phyloP scores from a whole-genome alignment of 1,284 basidiomycete species.

The Coniophora puteana region DNA sequence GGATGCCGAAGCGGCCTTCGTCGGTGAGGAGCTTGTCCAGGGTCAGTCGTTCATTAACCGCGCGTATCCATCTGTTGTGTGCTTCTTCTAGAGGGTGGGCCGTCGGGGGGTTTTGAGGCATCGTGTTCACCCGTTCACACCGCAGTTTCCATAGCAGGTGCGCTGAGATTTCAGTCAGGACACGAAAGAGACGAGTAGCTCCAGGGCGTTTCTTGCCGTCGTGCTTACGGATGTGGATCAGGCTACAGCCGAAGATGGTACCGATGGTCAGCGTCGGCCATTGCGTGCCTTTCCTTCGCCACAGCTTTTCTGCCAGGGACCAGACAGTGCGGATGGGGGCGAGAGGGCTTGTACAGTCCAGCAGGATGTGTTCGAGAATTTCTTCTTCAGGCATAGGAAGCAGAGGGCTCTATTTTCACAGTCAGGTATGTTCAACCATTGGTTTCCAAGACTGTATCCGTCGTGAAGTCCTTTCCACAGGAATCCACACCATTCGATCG shows the following conservation, averaged over 20 bases:
- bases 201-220: conserved; percentile 4
- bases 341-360: conserved; percentile 10
- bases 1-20: not conserved
- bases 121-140: conserved; percentile 8
- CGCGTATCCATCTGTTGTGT: conserved; percentile 3
- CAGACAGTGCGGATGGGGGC: conserved; percentile 11
- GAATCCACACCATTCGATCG: conserved; percentile 6
- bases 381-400: conserved; percentile 5
- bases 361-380: conserved; percentile 19
- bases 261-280: conserved; percentile 9
- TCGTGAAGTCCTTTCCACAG: conserved; percentile 10
- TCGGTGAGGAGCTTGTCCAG: not conserved
- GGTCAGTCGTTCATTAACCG: conserved; percentile 1
- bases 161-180: conserved; percentile 14
- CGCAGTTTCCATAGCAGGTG: conserved; percentile 16
- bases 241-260: conserved; percentile 4
- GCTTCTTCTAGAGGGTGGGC: not conserved
- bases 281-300: conserved; percentile 1
- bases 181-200: conserved; percentile 6
- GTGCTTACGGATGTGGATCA: not conserved
- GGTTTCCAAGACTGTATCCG: conserved; percentile 8
- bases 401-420: conserved; percentile 8
- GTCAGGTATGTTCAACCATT: conserved; percentile 7
- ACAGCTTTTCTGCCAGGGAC: conserved; percentile 8
- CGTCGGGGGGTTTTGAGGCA: not conserved